Percentiles rank a stretch among this genome's conserved stretches.
Evolutionary conservation across 768 basidiomycete species (phyloP).

Genomic region (Phlebiopsis flavidoalba): DNA sequence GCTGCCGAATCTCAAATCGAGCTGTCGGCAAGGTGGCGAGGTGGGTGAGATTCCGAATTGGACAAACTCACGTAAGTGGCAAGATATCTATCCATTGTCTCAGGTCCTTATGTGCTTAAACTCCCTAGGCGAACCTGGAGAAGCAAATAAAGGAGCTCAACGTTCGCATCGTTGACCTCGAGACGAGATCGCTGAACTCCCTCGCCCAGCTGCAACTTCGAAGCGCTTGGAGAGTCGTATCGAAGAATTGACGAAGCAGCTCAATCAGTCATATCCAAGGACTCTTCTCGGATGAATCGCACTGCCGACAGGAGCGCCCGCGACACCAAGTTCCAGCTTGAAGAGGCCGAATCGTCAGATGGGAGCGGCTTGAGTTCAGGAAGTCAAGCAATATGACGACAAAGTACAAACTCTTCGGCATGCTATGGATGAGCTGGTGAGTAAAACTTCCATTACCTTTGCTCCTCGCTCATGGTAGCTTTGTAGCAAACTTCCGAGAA

Average conservation of each 20-base stretch:
- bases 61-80: slow-evolving; percentile 63
- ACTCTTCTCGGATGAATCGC: slow-evolving; percentile 32
- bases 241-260: slow-evolving; percentile 64
- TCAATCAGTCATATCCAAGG: slow-evolving; percentile 47
- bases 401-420: slow-evolving; percentile 55
- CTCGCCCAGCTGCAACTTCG: slow-evolving; percentile 48
- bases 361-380: slow-evolving; percentile 60
- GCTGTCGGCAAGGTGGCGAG: slow-evolving; percentile 65
- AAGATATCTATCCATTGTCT: not conserved
- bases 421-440: slow-evolving; percentile 57
- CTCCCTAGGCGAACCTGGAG: slow-evolving; percentile 68
- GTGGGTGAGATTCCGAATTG: slow-evolving; percentile 79
- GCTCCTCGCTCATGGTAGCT: slow-evolving; percentile 6
- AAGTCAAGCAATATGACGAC: slow-evolving; percentile 51
- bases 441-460: slow-evolving; percentile 19
- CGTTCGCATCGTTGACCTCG: slow-evolving; percentile 76
- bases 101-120: not conserved
- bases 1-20: slow-evolving; percentile 74
- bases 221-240: slow-evolving; percentile 65
- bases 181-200: slow-evolving; percentile 71
- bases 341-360: slow-evolving; percentile 61
- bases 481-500: slow-evolving; percentile 65
- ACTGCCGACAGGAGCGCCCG: slow-evolving; percentile 43
- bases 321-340: slow-evolving; percentile 49
- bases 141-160: slow-evolving; percentile 84